Percentiles rank a stretch among this genome's conserved stretches.
Conservation (phyloP, 2,329 filamentous ascomycete species). For the Epichloe gansuensis region DNA sequence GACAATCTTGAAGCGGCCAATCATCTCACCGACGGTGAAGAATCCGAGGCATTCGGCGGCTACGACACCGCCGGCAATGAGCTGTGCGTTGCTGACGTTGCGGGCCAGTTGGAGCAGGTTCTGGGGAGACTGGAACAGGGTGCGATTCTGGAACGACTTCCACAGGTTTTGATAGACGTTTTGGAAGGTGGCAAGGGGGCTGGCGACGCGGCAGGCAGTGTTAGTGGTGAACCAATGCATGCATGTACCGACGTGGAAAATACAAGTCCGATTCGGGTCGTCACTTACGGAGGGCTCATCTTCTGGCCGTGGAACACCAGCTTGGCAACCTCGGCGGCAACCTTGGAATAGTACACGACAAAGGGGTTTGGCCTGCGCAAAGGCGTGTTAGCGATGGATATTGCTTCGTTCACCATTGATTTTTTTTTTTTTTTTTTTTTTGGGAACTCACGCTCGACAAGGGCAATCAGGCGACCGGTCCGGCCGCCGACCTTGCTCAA, state of each 20-base stretch:
- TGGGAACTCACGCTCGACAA: slow-evolving; percentile 68
- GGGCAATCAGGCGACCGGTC: slow-evolving; percentile 64
- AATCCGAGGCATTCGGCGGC: slow-evolving; percentile 83
- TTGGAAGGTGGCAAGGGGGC: slow-evolving; percentile 72
- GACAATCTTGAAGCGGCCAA: slow-evolving; percentile 88
- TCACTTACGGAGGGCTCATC: slow-evolving; percentile 89
- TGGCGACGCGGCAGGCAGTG: slow-evolving; percentile 23
- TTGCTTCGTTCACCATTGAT: too few species aligned
- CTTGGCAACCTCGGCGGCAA: slow-evolving; percentile 77
- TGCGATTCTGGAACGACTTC: slow-evolving; percentile 56
- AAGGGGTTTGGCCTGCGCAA: slow-evolving; percentile 62
- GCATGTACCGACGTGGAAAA: too few species aligned
- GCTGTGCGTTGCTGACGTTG: slow-evolving; percentile 58
- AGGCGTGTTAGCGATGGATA: background rate
- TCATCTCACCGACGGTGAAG: slow-evolving; percentile 96
- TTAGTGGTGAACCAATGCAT: slow-evolving; percentile 3
- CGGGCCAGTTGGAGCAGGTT: slow-evolving; percentile 46
- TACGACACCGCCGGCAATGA: slow-evolving; percentile 64
- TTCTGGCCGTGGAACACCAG: slow-evolving; percentile 78
- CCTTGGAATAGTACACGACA: slow-evolving; percentile 83
- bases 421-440: background rate
- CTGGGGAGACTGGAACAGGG: slow-evolving; percentile 44
- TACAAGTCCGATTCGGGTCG: background rate
- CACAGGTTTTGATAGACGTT: slow-evolving; percentile 67
- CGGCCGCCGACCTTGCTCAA: slow-evolving; percentile 71